Evolutionary conservation across 805 yeast species (phyloP).

Genomic region (Saturnispora hagleri): DNA sequence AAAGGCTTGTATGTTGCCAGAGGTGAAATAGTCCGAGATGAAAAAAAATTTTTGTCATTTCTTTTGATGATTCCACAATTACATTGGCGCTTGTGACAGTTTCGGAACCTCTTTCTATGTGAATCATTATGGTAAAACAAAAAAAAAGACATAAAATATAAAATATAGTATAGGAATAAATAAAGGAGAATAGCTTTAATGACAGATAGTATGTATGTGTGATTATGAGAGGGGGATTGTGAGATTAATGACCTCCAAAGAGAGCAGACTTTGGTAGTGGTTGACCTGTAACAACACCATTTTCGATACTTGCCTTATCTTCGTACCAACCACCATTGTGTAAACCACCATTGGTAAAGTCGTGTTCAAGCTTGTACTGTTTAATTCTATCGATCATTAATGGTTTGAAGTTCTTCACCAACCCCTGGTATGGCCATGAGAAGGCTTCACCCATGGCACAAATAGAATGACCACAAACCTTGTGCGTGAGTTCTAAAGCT

Average conservation of each 20-base stretch:
- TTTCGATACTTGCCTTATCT: constrained; percentile 40
- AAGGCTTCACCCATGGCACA: constrained; percentile 92
- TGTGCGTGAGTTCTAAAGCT: constrained; percentile 77
- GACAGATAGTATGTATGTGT: background rate
- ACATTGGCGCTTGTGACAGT: background rate
- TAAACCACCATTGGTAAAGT: constrained; percentile 28
- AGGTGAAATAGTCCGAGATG: background rate
- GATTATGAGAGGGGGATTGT: background rate
- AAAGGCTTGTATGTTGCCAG: background rate
- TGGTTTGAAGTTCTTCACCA: constrained; percentile 78
- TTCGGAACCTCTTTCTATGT: background rate
- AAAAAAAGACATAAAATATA: background rate
- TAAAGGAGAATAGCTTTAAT: background rate
- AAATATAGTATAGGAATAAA: background rate
- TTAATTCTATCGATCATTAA: constrained; percentile 68
- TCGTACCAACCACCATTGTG: constrained; percentile 74
- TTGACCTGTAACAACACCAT: constrained; percentile 57
- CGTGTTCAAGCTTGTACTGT: constrained; percentile 43
- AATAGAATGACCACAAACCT: constrained; percentile 85
- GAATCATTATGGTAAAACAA: background rate
- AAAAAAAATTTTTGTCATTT: background rate
- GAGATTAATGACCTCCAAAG: constrained; percentile 22
- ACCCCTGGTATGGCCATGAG: constrained; percentile 90
- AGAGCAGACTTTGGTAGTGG: constrained; percentile 38
- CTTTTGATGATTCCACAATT: background rate